Base-by-base conservation (phyloP, 768 basidiomycete genomes). In the Tylopilus balloui region DNA sequence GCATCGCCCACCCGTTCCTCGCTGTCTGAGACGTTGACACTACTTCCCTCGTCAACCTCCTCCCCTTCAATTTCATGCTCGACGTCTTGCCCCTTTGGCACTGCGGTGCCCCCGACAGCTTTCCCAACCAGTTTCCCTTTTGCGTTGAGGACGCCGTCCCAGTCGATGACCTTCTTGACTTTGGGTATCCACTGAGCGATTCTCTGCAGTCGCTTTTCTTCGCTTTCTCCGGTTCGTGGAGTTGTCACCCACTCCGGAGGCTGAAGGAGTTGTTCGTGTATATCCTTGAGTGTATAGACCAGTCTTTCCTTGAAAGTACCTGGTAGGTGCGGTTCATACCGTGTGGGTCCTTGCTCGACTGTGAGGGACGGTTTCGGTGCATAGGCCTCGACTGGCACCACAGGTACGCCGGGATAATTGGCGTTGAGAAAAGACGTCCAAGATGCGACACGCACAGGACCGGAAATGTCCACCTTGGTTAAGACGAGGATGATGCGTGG, bases 391-490 rank as follows among this genome's bases (percentile, higher is more conserved):
- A 92, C 90, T 49, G 80, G 77, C 3, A 92, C 84, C 13, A 92
- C 76, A 3, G 73, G 78, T 4, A 77, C 58, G 14, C 67, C 70
- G 3, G 86, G 84, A 61, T 82, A 78, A 6, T 61, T 73, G 12
- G 64, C 51, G n/a, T 69, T 64, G 27, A 92, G 73, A 63, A 82
- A 83, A 2, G 69, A 60, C 12, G 75, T 73, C 91, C 92, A 93
- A 4, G 80, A 78, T 8, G 74, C 69, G 2, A 80, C 78, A 35
- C 84, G 77, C 24, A 63, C 71, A 12, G 79, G 77, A 14, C 91
- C 89, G 6, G 87, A 76, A 31, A 97, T 85, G 68, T 95, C 95
- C 19, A 84, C 81, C 65, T 97, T 94, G 15, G 92, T 93, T 9
- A 94, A 75, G 42, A 92, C 83, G 36, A 94, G 76, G 43, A 94